Evolutionary conservation across 805 yeast species (phyloP).

Genomic region (Starmerella davenportii): DNA sequence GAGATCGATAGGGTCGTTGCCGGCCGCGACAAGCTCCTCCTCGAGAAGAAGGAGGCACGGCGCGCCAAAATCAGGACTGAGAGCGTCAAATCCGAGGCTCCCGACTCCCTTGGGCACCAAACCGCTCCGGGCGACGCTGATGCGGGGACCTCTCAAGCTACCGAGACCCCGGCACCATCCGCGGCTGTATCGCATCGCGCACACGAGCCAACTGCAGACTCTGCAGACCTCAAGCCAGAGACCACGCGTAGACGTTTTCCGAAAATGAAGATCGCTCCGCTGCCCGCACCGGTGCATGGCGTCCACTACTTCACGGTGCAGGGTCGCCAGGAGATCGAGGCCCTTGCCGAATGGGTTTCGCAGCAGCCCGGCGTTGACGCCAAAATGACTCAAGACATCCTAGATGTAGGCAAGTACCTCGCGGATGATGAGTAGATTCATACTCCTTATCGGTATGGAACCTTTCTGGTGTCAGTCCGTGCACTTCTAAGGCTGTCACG

Average conservation of each 20-base stretch:
- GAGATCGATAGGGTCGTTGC: slow-evolving; percentile 4
- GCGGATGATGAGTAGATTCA: slow-evolving; percentile 8
- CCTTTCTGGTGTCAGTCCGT: too few species aligned
- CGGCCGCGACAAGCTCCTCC: slow-evolving; percentile 9
- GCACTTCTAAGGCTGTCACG: too few species aligned
- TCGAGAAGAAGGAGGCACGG: slow-evolving; percentile 7
- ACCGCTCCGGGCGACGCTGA: neutral
- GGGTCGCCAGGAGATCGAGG: slow-evolving; percentile 16
- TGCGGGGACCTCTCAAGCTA: neutral
- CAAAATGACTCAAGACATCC: slow-evolving; percentile 4
- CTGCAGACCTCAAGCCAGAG: too few species aligned
- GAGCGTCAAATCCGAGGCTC: neutral
- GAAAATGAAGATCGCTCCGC: slow-evolving; percentile 10
- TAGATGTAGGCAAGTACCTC: slow-evolving; percentile 6
- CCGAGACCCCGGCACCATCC: neutral
- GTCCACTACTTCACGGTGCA: slow-evolving; percentile 14
- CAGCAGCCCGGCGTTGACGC: slow-evolving; percentile 13
- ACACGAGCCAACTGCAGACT: too few species aligned
- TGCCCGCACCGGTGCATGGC: slow-evolving; percentile 2
- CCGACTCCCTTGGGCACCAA: neutral
- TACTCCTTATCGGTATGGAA: too few species aligned
- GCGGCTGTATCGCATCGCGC: neutral
- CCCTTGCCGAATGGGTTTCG: slow-evolving; percentile 19
- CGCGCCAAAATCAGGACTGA: neutral
- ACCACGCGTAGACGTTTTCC: slow-evolving; percentile 10